These are phyloP conservation scores for Schizochytrium sp. DNA, from an alignment of 108 stramenopile species.

Conservation along the genomic window DNA sequence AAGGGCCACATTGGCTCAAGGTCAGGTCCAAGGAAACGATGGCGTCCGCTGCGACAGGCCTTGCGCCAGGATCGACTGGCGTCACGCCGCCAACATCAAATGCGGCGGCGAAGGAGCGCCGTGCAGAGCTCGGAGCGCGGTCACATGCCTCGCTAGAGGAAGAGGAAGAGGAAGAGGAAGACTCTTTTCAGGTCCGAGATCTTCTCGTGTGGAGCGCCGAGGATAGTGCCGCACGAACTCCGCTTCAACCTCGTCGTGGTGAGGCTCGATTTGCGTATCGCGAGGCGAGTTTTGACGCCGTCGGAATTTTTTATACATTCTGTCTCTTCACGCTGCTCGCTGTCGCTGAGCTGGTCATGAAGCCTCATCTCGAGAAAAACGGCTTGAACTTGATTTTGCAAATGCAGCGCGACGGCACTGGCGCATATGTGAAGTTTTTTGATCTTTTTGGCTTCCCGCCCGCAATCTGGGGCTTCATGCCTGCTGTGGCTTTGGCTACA, in stretches of 20 bases:
- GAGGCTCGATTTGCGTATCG: neutral
- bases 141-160: neutral
- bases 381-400: neutral
- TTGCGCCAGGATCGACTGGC: too few species aligned
- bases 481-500: neutral
- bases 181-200: slow-evolving; percentile 37
- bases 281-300: neutral
- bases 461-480: slow-evolving; percentile 26
- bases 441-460: slow-evolving; percentile 26
- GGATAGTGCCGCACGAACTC: neutral
- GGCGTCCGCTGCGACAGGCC: too few species aligned
- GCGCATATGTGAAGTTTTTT: neutral
- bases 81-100: too few species aligned
- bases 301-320: slow-evolving; percentile 32
- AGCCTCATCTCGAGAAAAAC: slow-evolving; percentile 32
- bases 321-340: slow-evolving; percentile 22
- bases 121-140: neutral
- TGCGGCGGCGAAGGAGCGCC: neutral
- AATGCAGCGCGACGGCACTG: neutral
- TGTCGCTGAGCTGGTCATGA: slow-evolving; percentile 42
- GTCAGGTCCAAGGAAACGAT: too few species aligned
- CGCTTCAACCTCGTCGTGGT: neutral
- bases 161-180: slow-evolving; percentile 24
- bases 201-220: slow-evolving; percentile 48
- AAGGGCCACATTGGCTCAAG: too few species aligned